Base-by-base conservation (phyloP, 1,139 yeast genomes). In the Geotrichum macrosporum region DNA sequence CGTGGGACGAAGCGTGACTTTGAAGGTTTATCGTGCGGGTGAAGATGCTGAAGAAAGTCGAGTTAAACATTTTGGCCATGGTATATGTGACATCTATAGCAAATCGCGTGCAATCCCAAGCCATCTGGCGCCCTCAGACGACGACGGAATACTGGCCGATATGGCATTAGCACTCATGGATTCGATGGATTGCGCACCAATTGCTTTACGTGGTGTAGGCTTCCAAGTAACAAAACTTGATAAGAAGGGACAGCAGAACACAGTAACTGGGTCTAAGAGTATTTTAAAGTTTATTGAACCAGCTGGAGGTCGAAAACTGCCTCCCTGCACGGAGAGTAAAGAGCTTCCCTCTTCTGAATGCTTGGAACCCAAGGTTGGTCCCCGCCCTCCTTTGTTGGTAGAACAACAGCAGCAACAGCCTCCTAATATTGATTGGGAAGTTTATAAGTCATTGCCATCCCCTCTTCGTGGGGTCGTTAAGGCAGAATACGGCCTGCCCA, bases 41-140 rank as follows among this genome's bases (percentile, higher is more conserved):
- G 37, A 41, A 19, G 44, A 46, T 22, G 45, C 44, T 3, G 42
- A 38, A 8, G 32, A 46, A 0, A 29, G 10, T 12, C 18, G 19
- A 21, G 76, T 85, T 1, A 92, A 92, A 59, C 81, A 70, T 62
- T 57, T 92, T 58, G 98, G 98, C 0, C 78, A 84, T 78, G 97
- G 98, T 0, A 59, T 62, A 15, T 87, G 96, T 63, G 86, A 81
- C 43, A 71, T 80, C 35, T 65, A 74, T 18, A 78, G 80, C 44
- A 81, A 79, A 56, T 70, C 82, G 2, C 70, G 83, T 1, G 32
- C 21, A 5, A 60, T 87, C n/a, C 88, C 88, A 0, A 29, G 15
- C 13, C 35, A 35, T 24, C 12, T 41, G 15, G 64, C 76, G 0
- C 72, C 82, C 1, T 81, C 94, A 0, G 73, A 77, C 57, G 85